Evolutionary conservation across 1,284 basidiomycete genomes (phyloP).

Genomic region (Fomes fomentarius): DNA sequence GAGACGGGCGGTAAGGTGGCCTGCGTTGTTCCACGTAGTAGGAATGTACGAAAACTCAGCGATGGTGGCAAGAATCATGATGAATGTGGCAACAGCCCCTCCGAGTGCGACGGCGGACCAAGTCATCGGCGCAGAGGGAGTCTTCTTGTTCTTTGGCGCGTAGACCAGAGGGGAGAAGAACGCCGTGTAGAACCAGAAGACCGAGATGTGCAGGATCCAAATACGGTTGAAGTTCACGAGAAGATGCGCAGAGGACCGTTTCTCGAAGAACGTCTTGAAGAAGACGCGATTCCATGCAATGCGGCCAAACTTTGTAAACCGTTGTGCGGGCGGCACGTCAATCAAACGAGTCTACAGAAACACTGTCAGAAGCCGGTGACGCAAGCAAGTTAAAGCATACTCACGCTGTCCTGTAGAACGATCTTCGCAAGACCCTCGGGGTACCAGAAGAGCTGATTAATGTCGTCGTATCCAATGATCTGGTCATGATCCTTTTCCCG

Average conservation of each 20-base stretch:
- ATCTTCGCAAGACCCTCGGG: constrained; percentile 97
- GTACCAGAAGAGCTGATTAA: constrained; percentile 99
- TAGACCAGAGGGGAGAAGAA: constrained; percentile 97
- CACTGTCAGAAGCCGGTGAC: no score
- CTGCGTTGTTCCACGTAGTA: constrained; percentile 97
- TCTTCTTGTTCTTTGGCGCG: constrained; percentile 61
- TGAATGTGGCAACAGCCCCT: constrained; percentile 85
- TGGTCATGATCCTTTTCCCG: constrained; percentile 95
- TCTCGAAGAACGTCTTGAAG: constrained; percentile 97
- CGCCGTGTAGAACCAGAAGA: constrained; percentile 95
- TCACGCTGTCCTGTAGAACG: constrained; percentile 82
- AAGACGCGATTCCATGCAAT: constrained; percentile 93
- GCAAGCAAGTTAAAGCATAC: constrained; percentile 38
- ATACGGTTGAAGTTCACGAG: constrained; percentile 98
- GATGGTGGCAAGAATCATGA: constrained; percentile 91
- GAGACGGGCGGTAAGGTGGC: constrained; percentile 88
- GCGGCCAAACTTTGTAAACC: constrained; percentile 88
- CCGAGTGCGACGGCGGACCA: constrained; percentile 94
- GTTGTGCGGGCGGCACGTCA: constrained; percentile 87
- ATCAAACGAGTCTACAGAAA: constrained; percentile 80
- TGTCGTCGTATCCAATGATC: constrained; percentile 98
- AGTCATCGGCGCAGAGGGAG: constrained; percentile 77
- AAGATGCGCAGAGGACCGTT: constrained; percentile 89
- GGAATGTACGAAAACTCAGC: constrained; percentile 95
- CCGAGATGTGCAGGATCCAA: constrained; percentile 90